Evolutionary conservation across 768 basidiomycete genomes (phyloP).

Genomic region (Trametes meyenii): DNA sequence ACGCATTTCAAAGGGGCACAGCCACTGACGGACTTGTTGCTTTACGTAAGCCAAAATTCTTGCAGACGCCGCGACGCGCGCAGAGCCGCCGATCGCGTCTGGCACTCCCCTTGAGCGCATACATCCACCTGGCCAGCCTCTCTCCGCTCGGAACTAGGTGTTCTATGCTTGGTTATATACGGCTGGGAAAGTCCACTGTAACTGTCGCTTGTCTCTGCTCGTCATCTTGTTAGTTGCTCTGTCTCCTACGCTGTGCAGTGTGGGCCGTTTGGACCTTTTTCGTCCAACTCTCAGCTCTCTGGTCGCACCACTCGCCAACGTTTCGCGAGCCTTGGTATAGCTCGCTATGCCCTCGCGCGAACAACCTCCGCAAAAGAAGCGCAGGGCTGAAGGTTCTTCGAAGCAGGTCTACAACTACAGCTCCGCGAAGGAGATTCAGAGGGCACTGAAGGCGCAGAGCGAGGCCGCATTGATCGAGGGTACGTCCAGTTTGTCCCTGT

Average conservation of each 20-base stretch:
- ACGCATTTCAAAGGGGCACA: not conserved
- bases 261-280: too few species aligned
- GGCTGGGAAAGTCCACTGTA: too few species aligned
- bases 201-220: too few species aligned
- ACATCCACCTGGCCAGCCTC: too few species aligned
- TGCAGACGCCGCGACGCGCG: not conserved
- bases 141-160: too few species aligned
- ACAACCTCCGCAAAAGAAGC: slow-evolving; percentile 8
- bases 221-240: too few species aligned
- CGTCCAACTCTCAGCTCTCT: not conserved
- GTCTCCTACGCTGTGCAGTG: too few species aligned
- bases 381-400: slow-evolving; percentile 15
- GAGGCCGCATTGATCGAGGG: slow-evolving; percentile 24
- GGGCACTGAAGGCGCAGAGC: slow-evolving; percentile 18
- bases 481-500: not conserved
- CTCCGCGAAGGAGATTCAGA: slow-evolving; percentile 19
- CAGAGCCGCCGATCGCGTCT: not conserved
- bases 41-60: slow-evolving; percentile 6
- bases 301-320: not conserved
- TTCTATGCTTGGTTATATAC: too few species aligned
- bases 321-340: not conserved
- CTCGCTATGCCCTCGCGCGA: slow-evolving; percentile 12
- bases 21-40: not conserved
- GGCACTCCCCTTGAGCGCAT: not conserved
- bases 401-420: slow-evolving; percentile 13